Conservation (phyloP, 768 basidiomycete genomes). For the Pleurotus eryngii region DNA sequence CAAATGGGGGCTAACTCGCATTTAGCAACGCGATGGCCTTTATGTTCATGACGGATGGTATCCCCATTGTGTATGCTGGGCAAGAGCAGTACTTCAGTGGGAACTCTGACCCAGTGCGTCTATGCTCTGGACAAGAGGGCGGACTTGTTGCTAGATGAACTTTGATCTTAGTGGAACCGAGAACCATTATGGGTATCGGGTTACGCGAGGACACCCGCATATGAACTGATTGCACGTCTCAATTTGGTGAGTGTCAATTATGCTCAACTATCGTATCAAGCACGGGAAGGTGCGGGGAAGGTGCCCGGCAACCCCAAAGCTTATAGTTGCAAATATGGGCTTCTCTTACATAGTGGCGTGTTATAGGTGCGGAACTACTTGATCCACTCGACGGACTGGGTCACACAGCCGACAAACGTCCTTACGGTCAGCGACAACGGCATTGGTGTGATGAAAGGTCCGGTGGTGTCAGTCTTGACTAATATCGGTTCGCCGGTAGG, state of each 20-base stretch:
- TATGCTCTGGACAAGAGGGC: slow-evolving; percentile 1
- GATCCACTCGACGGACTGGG: slow-evolving; percentile 53
- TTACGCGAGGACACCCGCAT: slow-evolving; percentile 56
- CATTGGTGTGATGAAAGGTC: slow-evolving; percentile 64
- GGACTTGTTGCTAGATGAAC: neutral
- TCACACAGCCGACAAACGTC: slow-evolving; percentile 46
- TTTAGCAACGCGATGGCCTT: slow-evolving; percentile 70
- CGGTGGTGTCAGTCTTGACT: slow-evolving; percentile 58
- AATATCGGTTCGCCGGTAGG: slow-evolving; percentile 73
- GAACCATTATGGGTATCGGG: slow-evolving; percentile 72
- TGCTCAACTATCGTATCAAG: neutral
- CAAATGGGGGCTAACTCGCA: neutral
- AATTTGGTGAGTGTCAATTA: slow-evolving; percentile 42
- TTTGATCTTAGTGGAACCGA: slow-evolving; percentile 54
- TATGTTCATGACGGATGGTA: slow-evolving; percentile 78
- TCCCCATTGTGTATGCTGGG: slow-evolving; percentile 80
- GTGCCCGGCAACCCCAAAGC: no score
- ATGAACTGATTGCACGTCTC: slow-evolving; percentile 55
- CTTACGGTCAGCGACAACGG: slow-evolving; percentile 47
- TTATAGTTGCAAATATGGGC: neutral
- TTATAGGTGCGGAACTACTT: slow-evolving; percentile 63
- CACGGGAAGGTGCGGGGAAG: neutral
- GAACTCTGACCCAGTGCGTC: slow-evolving; percentile 57
- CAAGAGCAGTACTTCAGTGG: slow-evolving; percentile 75
- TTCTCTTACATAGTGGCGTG: neutral